A percentile compares a stretch with the other conserved stretches of the same genome.
Evolutionary conservation across 345 rosid species (phyloP).

Genomic region (Eucalyptus melliodora): DNA sequence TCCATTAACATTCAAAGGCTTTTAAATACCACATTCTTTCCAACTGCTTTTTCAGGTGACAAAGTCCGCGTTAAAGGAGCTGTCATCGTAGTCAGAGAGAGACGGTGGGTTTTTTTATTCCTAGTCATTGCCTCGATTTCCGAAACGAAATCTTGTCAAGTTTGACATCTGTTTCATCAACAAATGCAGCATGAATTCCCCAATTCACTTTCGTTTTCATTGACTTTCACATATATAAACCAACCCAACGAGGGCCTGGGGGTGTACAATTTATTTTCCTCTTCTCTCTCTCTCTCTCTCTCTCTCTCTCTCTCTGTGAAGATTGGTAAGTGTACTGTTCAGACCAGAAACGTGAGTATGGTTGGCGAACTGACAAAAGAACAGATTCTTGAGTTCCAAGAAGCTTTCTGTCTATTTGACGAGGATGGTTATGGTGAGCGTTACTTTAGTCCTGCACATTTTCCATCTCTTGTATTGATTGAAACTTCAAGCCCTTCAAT

Average conservation of each 20-base stretch:
- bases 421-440: conserved; percentile 64
- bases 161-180: background rate
- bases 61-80: background rate
- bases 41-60: background rate
- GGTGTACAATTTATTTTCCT: background rate
- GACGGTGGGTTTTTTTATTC: background rate
- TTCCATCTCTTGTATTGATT: background rate
- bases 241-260: background rate
- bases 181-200: background rate
- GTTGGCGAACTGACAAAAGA: conserved; percentile 15
- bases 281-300: background rate
- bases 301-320: background rate
- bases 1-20: background rate
- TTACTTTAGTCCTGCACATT: background rate
- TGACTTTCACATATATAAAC: background rate
- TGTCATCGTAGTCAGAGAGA: background rate
- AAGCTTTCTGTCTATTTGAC: conserved; percentile 64
- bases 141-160: background rate
- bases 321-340: background rate
- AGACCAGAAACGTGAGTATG: background rate
- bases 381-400: conserved; percentile 65
- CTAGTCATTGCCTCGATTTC: background rate
- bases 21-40: background rate
- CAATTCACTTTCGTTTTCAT: background rate
- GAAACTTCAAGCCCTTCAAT: background rate